Evolutionary conservation across 176 grass and related monocot genomes (phyloP).

Genomic region (Themeda triandra): DNA sequence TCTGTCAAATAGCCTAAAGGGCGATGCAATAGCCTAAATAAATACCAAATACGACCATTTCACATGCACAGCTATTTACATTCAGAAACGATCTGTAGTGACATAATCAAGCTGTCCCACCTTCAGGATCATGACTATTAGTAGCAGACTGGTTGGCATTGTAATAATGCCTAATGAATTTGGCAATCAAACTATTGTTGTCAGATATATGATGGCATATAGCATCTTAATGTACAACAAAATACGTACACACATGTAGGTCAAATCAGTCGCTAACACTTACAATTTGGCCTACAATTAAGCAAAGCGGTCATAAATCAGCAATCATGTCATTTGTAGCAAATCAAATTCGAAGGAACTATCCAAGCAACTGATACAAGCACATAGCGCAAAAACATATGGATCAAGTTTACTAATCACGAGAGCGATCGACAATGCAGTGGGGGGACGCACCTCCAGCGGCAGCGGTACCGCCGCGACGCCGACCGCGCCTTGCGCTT

Average conservation of each 20-base stretch:
- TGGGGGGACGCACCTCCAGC: too few species aligned
- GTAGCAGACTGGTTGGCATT: not conserved
- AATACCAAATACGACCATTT: not conserved
- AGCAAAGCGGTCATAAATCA: not conserved
- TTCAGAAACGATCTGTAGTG: too few species aligned
- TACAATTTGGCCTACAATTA: too few species aligned
- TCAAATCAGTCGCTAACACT: too few species aligned
- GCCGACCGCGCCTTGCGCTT: slow-evolving; percentile 45
- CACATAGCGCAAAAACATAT: too few species aligned
- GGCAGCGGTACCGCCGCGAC: too few species aligned
- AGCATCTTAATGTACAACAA: not conserved
- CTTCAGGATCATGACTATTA: not conserved
- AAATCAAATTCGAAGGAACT: too few species aligned
- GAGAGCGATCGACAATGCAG: too few species aligned
- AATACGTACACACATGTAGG: too few species aligned
- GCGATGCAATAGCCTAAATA: too few species aligned
- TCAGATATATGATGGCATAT: too few species aligned
- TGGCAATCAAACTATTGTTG: not conserved
- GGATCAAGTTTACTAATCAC: not conserved
- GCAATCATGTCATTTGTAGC: too few species aligned
- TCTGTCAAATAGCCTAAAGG: not conserved
- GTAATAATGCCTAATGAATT: not conserved
- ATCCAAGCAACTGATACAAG: not conserved
- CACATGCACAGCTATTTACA: not conserved
- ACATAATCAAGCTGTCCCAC: not conserved